Base-by-base conservation (phyloP, 2,329 filamentous ascomycete species). In the Fusarium scirpi region DNA sequence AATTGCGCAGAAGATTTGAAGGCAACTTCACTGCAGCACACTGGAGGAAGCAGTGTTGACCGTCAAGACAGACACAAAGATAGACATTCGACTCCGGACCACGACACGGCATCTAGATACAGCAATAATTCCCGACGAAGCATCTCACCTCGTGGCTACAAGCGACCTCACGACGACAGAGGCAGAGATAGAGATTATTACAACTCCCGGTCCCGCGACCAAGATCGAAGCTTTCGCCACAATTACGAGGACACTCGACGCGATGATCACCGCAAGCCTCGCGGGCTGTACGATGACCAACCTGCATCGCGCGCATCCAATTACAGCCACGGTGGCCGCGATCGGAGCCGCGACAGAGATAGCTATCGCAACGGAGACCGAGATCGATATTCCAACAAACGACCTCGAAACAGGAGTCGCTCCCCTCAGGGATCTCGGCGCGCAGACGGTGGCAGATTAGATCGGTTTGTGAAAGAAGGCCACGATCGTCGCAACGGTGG, bases 11-110 rank as follows among this genome's bases (percentile, higher is more conserved):
- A 80, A 78, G 79, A 84, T 77, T 83, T 82, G 81, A 96, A 96
- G 93, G 93, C 93, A 96, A 92, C 92, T 93, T 91, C 91, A 90
- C 89, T 90, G 87, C 85, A 87, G 86, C 87, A 87, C 82, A 83
- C 88, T 87, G 89, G 90, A 88, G 87, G 90, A 91, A 90, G 85
- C 89, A 90, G 87, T 89, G 91, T 97, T 97, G 92, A 97, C 93
- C 92, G 91, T 89, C 90, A 86, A 87, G 88, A 92, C 92, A 97
- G 94, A 94, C 87, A 83, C 83, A 89, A 87, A 82, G 85, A 82
- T 80, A 87, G 85, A 85, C 78, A 83, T 75, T 87, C 87, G 78
- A 89, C 88, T 69, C 88, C 88, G 74, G 86, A 87, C 46, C 77
- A 82, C 82, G 83, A 83, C 78, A 77, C 80, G 70, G 78, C 79